Percentiles rank a stretch among this genome's conserved stretches.
phyloP scores from a whole-genome alignment of 2,329 filamentous ascomycete genomes.

The Basipetospora chlamydospora region DNA sequence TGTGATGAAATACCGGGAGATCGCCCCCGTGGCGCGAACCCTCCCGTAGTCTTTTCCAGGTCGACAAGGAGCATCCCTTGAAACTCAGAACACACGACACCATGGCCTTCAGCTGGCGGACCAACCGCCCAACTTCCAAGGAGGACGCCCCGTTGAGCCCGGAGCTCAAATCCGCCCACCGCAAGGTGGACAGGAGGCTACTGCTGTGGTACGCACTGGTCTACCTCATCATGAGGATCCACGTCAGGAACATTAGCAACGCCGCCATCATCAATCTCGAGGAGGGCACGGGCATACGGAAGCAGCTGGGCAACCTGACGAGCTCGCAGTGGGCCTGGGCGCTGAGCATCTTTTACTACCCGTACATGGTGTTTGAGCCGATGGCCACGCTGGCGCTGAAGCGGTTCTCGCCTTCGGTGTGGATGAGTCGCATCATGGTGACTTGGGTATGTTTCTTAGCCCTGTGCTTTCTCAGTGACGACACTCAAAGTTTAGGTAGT shows the following conservation, averaged over 20 bases:
- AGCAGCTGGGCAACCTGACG: constrained; percentile 11
- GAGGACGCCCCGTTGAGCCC: too few relatives aligned
- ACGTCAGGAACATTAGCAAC: constrained; percentile 14
- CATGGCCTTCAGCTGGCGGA: neutral
- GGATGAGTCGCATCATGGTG: constrained; percentile 15
- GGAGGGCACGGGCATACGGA: constrained; percentile 13
- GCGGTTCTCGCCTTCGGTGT: constrained; percentile 10
- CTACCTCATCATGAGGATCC: constrained; percentile 13
- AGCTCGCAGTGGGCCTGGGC: constrained; percentile 14
- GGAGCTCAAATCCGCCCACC: constrained; percentile 9
- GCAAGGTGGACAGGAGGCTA: constrained; percentile 12
- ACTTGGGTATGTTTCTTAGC: constrained; percentile 10
- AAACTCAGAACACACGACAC: too few relatives aligned
- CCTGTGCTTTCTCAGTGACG: too few relatives aligned
- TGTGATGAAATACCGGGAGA: too few relatives aligned
- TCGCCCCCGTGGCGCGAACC: too few relatives aligned
- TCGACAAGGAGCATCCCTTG: too few relatives aligned
- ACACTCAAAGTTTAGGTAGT: too few relatives aligned
- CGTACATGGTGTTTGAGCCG: constrained; percentile 14
- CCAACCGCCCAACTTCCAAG: too few relatives aligned
- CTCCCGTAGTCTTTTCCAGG: too few relatives aligned
- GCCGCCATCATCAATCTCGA: constrained; percentile 15
- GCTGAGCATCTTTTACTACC: constrained; percentile 13
- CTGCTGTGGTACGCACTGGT: constrained; percentile 13
- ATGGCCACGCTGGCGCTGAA: constrained; percentile 12